A percentile compares a stretch with the other conserved stretches of the same genome.
These are phyloP conservation scores for Tricholomella constricta DNA, from an alignment of 768 basidiomycete species.

Conservation along the genomic window DNA sequence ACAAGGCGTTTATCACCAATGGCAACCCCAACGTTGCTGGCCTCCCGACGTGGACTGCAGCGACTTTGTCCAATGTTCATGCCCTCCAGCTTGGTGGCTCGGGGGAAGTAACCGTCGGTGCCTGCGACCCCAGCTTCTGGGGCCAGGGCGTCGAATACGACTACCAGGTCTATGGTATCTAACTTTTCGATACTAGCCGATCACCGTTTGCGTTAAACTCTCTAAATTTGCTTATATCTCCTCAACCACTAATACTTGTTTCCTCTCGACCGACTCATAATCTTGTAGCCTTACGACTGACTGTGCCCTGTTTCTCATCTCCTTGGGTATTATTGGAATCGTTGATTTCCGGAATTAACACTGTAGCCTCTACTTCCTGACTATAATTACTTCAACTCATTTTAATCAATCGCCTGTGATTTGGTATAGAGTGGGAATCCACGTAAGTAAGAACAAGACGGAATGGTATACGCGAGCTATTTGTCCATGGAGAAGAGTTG, in stretches of 20 bases:
- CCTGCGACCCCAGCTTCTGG: constrained; percentile 71
- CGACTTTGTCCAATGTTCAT: constrained; percentile 52
- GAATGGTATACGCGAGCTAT: too few species aligned
- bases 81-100: constrained; percentile 63
- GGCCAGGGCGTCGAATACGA: constrained; percentile 64
- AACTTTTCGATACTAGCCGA: constrained; percentile 15
- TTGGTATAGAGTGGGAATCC: background rate
- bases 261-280: background rate
- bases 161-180: constrained; percentile 64
- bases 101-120: constrained; percentile 52
- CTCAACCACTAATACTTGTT: constrained; percentile 11
- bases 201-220: background rate
- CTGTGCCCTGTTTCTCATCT: constrained; percentile 6
- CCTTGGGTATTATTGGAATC: background rate
- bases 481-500: too few species aligned
- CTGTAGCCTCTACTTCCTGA: constrained; percentile 18
- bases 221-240: background rate
- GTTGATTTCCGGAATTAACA: background rate
- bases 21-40: constrained; percentile 63
- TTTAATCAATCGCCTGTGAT: background rate
- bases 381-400: constrained; percentile 1
- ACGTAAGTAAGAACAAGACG: too few species aligned
- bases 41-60: constrained; percentile 53
- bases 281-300: constrained; percentile 23
- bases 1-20: constrained; percentile 62